These are phyloP conservation scores for Cyclostephanos invisitatus DNA, from an alignment of 108 stramenopile genomes.

Conservation along the genomic window DNA sequence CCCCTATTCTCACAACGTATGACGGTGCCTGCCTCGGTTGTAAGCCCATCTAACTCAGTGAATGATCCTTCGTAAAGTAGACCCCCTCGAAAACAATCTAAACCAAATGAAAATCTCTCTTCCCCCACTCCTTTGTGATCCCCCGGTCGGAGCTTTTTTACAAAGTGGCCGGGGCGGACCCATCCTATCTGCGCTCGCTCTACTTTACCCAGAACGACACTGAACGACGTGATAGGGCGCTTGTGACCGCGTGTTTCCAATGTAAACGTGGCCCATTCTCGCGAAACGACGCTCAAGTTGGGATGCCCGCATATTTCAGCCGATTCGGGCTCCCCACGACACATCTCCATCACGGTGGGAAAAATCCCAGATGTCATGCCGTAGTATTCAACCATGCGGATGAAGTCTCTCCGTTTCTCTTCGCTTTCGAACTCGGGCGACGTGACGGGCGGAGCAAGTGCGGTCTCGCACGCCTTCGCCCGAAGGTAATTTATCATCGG, in stretches of 20 bases:
- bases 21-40: slow-evolving; percentile 37
- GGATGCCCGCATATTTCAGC: slow-evolving; percentile 44
- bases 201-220: slow-evolving; percentile 47
- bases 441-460: slow-evolving; percentile 41
- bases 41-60: slow-evolving; percentile 47
- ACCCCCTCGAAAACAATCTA: slow-evolving; percentile 50
- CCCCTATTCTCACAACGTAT: slow-evolving; percentile 48
- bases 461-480: slow-evolving; percentile 39
- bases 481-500: slow-evolving; percentile 58
- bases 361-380: slow-evolving; percentile 58
- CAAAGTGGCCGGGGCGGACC: slow-evolving; percentile 42
- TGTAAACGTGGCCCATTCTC: slow-evolving; percentile 50
- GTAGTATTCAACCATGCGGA: slow-evolving; percentile 65
- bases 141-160: slow-evolving; percentile 38
- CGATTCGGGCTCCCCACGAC: slow-evolving; percentile 32
- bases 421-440: slow-evolving; percentile 40
- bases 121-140: slow-evolving; percentile 52
- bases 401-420: slow-evolving; percentile 37
- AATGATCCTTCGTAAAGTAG: slow-evolving; percentile 48
- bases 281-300: slow-evolving; percentile 26
- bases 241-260: slow-evolving; percentile 46
- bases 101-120: slow-evolving; percentile 44
- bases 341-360: slow-evolving; percentile 52
- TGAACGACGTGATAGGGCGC: slow-evolving; percentile 45
- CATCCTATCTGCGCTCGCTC: slow-evolving; percentile 49